Evolutionary conservation across 441 rosid species (phyloP).

Genomic region (Populus hybrid): DNA sequence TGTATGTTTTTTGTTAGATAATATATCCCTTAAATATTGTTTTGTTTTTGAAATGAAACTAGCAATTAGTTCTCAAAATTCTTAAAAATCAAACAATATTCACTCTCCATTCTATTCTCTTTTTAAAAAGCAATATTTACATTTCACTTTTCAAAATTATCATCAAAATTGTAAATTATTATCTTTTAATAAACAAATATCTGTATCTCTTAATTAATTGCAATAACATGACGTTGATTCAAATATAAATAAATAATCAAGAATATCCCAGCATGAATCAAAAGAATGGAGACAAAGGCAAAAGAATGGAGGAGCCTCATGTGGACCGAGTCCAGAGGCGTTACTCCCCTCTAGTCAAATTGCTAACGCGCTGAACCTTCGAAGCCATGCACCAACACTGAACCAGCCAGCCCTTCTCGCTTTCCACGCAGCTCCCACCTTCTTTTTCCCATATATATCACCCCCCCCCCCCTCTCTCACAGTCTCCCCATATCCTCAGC

Average conservation of each 20-base stretch:
- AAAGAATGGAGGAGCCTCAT: neutral
- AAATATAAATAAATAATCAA: too few relatives aligned
- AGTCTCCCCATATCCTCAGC: neutral
- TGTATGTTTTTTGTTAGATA: too few relatives aligned
- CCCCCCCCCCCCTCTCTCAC: neutral
- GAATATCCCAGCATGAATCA: neutral
- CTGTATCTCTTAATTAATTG: neutral
- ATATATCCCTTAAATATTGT: too few relatives aligned
- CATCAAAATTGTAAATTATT: too few relatives aligned
- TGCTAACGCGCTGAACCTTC: constrained; percentile 20
- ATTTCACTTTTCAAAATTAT: too few relatives aligned
- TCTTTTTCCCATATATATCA: too few relatives aligned
- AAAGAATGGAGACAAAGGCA: neutral
- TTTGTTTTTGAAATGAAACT: too few relatives aligned
- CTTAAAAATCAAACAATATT: too few relatives aligned
- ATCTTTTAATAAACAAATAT: too few relatives aligned
- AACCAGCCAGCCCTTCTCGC: neutral
- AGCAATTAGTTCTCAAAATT: too few relatives aligned
- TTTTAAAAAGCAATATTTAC: too few relatives aligned
- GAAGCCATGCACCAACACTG: neutral
- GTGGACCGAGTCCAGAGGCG: neutral
- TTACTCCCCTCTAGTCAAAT: constrained; percentile 3
- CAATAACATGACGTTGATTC: neutral
- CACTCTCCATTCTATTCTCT: too few relatives aligned
- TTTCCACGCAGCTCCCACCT: constrained; percentile 29